A percentile compares a stretch with the other conserved stretches of the same genome.
These are phyloP conservation scores for Pseudocercospora vitis DNA, from an alignment of 2,329 filamentous ascomycete genomes.

Conservation along the genomic window DNA sequence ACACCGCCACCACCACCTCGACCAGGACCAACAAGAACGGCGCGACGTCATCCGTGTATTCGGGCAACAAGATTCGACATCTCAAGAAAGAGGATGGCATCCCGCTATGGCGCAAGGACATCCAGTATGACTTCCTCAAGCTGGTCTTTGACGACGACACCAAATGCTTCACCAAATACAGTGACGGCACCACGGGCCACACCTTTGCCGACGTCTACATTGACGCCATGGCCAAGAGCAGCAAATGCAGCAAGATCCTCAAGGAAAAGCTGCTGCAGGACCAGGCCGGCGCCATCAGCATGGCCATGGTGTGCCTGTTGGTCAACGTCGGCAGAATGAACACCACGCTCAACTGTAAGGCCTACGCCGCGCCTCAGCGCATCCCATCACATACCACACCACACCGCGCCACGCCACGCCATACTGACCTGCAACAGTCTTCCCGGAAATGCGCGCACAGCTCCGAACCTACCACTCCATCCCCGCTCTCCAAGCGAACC, in stretches of 20 bases:
- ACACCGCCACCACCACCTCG: slow-evolving; percentile 52
- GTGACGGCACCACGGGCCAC: slow-evolving; percentile 71
- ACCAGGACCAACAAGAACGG: slow-evolving; percentile 64
- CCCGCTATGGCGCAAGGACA: slow-evolving; percentile 82
- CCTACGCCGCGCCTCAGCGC: not conserved
- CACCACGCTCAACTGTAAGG: slow-evolving; percentile 91
- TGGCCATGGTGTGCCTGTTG: slow-evolving; percentile 98
- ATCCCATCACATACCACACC: too few relatives aligned
- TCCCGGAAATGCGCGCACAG: slow-evolving; percentile 98
- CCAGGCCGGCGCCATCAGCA: slow-evolving; percentile 86
- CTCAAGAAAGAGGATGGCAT: slow-evolving; percentile 88
- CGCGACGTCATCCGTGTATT: slow-evolving; percentile 66
- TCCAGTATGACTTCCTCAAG: slow-evolving; percentile 82
- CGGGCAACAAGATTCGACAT: slow-evolving; percentile 75
- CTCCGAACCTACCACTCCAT: slow-evolving; percentile 97
- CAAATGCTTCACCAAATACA: slow-evolving; percentile 85
- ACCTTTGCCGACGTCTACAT: slow-evolving; percentile 95
- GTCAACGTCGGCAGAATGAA: slow-evolving; percentile 99
- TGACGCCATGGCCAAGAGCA: slow-evolving; percentile 96
- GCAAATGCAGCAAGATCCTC: slow-evolving; percentile 97
- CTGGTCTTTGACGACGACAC: slow-evolving; percentile 75
- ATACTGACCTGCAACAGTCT: slow-evolving; percentile 62
- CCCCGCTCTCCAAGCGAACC: slow-evolving; percentile 88
- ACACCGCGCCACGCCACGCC: not conserved
- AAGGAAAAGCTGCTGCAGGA: slow-evolving; percentile 95